Percentiles rank a stretch among this genome's conserved stretches.
phyloP scores from a whole-genome alignment of 441 rosid species.

The Adansonia grandidieri region DNA sequence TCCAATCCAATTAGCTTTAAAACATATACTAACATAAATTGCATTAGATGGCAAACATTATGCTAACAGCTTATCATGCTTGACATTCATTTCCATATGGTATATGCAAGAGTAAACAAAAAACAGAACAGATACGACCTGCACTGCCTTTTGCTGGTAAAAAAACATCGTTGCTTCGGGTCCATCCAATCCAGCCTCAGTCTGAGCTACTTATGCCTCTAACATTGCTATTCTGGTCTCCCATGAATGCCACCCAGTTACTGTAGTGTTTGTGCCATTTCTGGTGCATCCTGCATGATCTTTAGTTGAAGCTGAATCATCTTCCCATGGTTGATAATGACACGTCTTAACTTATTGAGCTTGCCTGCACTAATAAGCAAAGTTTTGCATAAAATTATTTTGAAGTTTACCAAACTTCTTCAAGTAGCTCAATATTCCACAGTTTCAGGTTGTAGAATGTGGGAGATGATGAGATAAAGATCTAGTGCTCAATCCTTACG shows the following conservation, averaged over 20 bases:
- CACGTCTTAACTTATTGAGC: slow-evolving; percentile 33
- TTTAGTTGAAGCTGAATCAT: slow-evolving; percentile 27
- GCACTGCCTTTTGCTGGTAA: slow-evolving; percentile 28
- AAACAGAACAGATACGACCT: slow-evolving; percentile 19
- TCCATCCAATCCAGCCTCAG: slow-evolving; percentile 29
- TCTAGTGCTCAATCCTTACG: too few relatives aligned
- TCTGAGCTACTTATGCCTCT: slow-evolving; percentile 31
- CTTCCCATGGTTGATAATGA: slow-evolving; percentile 36
- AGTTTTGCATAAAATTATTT: too few relatives aligned
- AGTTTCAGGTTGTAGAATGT: too few relatives aligned
- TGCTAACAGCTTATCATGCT: not conserved
- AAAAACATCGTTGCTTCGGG: slow-evolving; percentile 34
- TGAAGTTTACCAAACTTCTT: too few relatives aligned
- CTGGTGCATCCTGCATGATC: slow-evolving; percentile 7
- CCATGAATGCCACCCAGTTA: slow-evolving; percentile 17
- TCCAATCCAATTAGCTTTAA: too few relatives aligned
- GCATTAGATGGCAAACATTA: too few relatives aligned
- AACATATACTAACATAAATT: too few relatives aligned
- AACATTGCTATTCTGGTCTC: slow-evolving; percentile 31
- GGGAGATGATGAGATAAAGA: too few relatives aligned
- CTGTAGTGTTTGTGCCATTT: slow-evolving; percentile 21
- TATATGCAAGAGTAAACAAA: slow-evolving; percentile 29
- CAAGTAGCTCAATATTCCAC: too few relatives aligned
- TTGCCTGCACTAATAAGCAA: not conserved
- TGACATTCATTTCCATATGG: slow-evolving; percentile 32